A percentile compares a stretch with the other conserved stretches of the same genome.
Evolutionary conservation across 2,329 filamentous ascomycete species (phyloP).

Genomic region (Harringtonia lauricola): DNA sequence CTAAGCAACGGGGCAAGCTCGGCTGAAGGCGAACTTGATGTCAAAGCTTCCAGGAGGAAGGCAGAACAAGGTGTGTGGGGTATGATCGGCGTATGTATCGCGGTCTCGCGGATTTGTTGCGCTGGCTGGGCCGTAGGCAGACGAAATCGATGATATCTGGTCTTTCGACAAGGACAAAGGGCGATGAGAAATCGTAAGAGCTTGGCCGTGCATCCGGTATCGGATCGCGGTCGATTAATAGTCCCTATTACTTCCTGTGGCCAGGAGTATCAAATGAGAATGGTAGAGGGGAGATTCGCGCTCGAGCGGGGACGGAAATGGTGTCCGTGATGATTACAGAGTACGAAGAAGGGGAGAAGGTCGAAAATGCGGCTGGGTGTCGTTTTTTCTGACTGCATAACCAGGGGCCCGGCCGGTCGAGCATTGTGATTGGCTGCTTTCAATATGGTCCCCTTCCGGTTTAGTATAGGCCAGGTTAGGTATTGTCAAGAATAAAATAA

Average conservation of each 20-base stretch:
- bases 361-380: constrained; percentile 12
- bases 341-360: constrained; percentile 5
- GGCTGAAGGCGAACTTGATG: too few species aligned
- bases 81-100: too few species aligned
- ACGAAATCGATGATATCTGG: background rate
- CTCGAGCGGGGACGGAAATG: background rate
- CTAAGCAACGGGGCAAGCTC: too few species aligned
- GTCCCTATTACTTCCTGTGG: constrained; percentile 5
- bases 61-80: too few species aligned
- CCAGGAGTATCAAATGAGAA: constrained; percentile 7
- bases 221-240: background rate
- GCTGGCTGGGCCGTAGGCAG: background rate
- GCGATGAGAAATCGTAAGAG: background rate
- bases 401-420: constrained; percentile 1
- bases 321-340: constrained; percentile 4
- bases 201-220: background rate
- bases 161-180: background rate
- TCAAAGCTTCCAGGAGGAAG: too few species aligned
- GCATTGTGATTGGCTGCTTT: constrained; percentile 7
- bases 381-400: constrained; percentile 10
- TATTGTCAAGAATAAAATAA: too few species aligned
- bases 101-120: too few species aligned
- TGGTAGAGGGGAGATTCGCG: background rate
- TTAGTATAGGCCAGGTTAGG: constrained; percentile 1
- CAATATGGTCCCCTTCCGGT: constrained; percentile 2